Evolutionary conservation across 1,284 basidiomycete genomes (phyloP), one percentile per base, ranked within the genome.

Genomic region (Xerocomus amazonicus): DNA sequence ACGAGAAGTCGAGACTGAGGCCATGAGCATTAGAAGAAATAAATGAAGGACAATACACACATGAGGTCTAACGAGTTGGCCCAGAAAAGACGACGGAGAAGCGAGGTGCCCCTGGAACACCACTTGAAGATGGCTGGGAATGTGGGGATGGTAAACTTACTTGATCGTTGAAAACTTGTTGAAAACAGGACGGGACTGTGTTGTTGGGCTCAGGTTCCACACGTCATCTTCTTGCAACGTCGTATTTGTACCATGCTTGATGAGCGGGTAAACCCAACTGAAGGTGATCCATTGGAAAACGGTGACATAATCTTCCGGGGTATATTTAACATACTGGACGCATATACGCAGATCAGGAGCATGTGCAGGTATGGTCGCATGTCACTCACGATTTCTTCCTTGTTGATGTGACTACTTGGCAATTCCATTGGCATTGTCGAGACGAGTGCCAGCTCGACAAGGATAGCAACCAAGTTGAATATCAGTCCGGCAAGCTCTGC

Each of bases 31-130:
- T 10, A 16, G 13, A 17, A 31, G 23, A 23, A 9, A 23, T 10
- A 17, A 9, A 17, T 3, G 12, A n/a, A 19, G 37, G 14, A 35
- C 35, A 26, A 42, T 16, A 57, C 74, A 27, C 40, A 77, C 78
- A 81, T 66, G 28, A 95, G 57, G 66, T 94, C 92, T 9, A 84
- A 68, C 0, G 81, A 81, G 62, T 92, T 92, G 5, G 86, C 81
- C 7, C 72, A 72, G 63, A 83, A 78, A 7, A 94, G 67, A 19
- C 76, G 77, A 43, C 79, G 73, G 3, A 92, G 65, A 2, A 94
- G 78, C 0, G 79, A 77, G n/a, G 69, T 57, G 6, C 70, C 66
- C 37, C 73, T 77, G n/a, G 47, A 31, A 43, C 47, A 27, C 16
- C 5, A 26, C 2, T 51, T 51, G 31, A 51, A 34, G 34, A 48